These are phyloP conservation scores for Naganishia albida DNA, from an alignment of 1,284 basidiomycete genomes.

Conservation along the genomic window DNA sequence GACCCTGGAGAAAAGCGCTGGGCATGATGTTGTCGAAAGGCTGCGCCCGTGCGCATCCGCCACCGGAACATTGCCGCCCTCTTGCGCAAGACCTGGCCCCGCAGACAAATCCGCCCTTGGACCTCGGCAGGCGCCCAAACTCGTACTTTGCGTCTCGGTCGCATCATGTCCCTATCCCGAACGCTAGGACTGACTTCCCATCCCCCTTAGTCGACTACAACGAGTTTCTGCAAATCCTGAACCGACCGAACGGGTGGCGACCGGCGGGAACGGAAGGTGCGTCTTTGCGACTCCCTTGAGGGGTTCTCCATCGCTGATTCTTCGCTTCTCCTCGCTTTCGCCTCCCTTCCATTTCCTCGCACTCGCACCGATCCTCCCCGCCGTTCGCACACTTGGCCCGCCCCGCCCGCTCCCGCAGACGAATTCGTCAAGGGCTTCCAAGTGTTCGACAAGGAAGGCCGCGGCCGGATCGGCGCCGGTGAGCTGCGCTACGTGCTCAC, in stretches of 20 bases:
- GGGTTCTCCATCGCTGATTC: not conserved
- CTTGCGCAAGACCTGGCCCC: too few relatives aligned
- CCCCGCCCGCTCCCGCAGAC: conserved; percentile 62
- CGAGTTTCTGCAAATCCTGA: conserved; percentile 85
- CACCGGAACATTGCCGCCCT: too few relatives aligned
- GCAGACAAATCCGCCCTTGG: too few relatives aligned
- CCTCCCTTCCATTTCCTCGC: too few relatives aligned
- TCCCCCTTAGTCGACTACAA: conserved; percentile 80
- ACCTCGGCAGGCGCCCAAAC: too few relatives aligned
- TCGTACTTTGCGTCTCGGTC: too few relatives aligned
- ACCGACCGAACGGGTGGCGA: conserved; percentile 94
- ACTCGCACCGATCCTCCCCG: not conserved
- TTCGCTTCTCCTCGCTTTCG: not conserved
- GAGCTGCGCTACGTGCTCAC: conserved; percentile 91
- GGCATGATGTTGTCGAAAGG: too few relatives aligned
- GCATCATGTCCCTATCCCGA: too few relatives aligned
- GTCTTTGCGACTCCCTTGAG: conserved; percentile 40
- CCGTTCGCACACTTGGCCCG: not conserved
- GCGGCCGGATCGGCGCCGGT: conserved; percentile 92
- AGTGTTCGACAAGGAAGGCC: conserved; percentile 97
- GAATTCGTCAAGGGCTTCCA: conserved; percentile 99
- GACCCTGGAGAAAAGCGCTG: too few relatives aligned
- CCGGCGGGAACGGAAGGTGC: conserved; percentile 86
- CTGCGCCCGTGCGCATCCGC: too few relatives aligned
- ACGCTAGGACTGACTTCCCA: not conserved